Percentiles rank a stretch among this genome's conserved stretches.
Evolutionary conservation across 2,329 filamentous ascomycete genomes (phyloP).

Genomic region (Sordariomycetes sp.): DNA sequence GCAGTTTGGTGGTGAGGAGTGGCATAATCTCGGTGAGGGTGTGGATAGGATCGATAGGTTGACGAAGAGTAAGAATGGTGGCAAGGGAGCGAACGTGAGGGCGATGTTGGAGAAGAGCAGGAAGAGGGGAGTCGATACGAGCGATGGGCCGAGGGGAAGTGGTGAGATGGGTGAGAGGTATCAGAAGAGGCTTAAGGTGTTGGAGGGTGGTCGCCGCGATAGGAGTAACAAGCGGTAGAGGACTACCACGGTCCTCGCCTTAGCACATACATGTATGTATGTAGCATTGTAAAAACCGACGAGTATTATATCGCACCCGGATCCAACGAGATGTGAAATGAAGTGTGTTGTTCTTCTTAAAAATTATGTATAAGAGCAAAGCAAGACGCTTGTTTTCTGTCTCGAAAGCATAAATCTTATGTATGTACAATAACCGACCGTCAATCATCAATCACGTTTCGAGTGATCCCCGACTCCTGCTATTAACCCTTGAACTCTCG

Average conservation of each 20-base stretch:
- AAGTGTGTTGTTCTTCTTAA: no score
- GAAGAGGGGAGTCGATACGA: conserved; percentile 63
- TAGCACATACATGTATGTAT: no score
- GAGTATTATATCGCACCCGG: not conserved
- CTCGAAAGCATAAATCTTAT: no score
- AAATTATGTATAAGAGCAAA: not conserved
- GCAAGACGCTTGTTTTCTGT: not conserved
- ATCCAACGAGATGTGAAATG: no score
- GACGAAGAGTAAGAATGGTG: conserved; percentile 59
- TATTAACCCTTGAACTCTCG: no score
- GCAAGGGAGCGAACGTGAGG: conserved; percentile 43
- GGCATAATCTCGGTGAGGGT: conserved; percentile 75
- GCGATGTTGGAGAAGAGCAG: conserved; percentile 73
- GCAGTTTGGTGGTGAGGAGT: conserved; percentile 84
- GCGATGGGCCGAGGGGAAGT: conserved; percentile 60
- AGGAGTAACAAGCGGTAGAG: conserved; percentile 30
- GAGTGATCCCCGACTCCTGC: no score
- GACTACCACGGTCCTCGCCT: not conserved
- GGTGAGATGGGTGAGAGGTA: conserved; percentile 67
- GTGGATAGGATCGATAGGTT: conserved; percentile 78
- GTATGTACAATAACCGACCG: no score
- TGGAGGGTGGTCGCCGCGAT: conserved; percentile 36
- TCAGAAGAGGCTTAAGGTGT: conserved; percentile 56
- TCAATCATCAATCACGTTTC: not conserved
- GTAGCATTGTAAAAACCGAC: not conserved